These are phyloP conservation scores for Westerdykella aurantiaca DNA, from an alignment of 2,329 filamentous ascomycete genomes.

Conservation along the genomic window DNA sequence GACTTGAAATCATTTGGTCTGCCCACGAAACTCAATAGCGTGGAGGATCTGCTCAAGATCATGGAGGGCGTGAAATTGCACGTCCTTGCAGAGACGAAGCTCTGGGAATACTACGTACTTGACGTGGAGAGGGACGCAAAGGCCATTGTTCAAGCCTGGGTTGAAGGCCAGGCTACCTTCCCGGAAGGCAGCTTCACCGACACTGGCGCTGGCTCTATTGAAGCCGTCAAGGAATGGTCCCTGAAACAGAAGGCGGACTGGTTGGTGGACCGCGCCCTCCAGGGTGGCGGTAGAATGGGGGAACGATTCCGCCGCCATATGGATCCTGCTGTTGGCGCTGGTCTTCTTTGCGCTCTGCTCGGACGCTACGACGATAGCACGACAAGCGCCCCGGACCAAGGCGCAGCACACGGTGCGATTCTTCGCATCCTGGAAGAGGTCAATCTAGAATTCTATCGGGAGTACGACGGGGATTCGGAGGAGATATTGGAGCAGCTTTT, in stretches of 20 bases:
- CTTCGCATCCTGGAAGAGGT: conserved; percentile 68
- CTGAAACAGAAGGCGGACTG: conserved; percentile 58
- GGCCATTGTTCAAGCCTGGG: conserved; percentile 67
- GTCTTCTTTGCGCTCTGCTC: conserved; percentile 60
- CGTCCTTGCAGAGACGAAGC: conserved; percentile 67
- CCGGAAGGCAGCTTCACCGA: conserved; percentile 49
- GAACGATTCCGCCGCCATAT: conserved; percentile 70
- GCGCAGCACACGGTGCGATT: conserved; percentile 49
- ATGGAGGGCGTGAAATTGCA: conserved; percentile 80
- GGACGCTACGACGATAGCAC: conserved; percentile 59
- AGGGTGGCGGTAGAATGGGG: conserved; percentile 67
- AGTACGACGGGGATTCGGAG: conserved; percentile 78
- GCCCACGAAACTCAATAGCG: conserved; percentile 64
- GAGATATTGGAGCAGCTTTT: conserved; percentile 87
- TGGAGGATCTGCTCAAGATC: conserved; percentile 69
- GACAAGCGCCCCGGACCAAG: conserved; percentile 48
- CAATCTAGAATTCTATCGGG: conserved; percentile 83
- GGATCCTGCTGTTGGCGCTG: conserved; percentile 64
- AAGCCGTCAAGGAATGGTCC: conserved; percentile 50
- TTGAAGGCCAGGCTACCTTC: conserved; percentile 51
- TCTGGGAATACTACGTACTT: conserved; percentile 92
- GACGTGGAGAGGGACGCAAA: conserved; percentile 69
- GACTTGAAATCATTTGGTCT: conserved; percentile 63
- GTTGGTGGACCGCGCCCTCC: conserved; percentile 63
- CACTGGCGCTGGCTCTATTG: conserved; percentile 46